Base-by-base conservation (phyloP, 192 early-diverging fungal species). In the Backusella psychrophila region DNA sequence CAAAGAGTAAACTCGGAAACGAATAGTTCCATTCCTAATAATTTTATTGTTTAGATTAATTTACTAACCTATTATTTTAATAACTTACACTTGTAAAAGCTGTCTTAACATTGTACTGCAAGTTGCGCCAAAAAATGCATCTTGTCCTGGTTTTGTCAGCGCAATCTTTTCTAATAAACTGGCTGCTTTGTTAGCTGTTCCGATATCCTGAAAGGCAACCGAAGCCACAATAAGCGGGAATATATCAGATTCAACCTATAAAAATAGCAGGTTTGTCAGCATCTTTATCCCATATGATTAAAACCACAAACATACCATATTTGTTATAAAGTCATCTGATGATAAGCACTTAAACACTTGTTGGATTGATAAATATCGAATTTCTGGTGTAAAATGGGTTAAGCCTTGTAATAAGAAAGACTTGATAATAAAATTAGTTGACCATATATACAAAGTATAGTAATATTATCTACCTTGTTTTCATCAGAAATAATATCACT, bases 1-100 rank as follows among this genome's bases (percentile, higher is more conserved):
- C 44, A 89, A 69, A 59, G 87, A 85, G 66, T 87, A 87, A 23
- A 87, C 85, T 21, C 87, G 81, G 78, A 87, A 89, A 52, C 80
- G 78, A 23, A 85, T 72, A 0, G 78, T 82, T 33, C 78, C 85
- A 26, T 76, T 63, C 11, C 84, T 83, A 59, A 33, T 70, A 69
- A 42, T 19, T 42, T 19, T 21, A 21, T 38, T 6, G 36, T 2
- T 21, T 69, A 36, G n/a, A 42, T 69, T n/a, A 1, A 41, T 23
- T 23, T 36, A 42, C 8, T 44, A 36, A 12, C 11, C 12, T 26
- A 41, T 39, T 8, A 56, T 21, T 33, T 4, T 52, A 31, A 38
- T 3, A 31, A 69, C 46, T 71, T 44, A 63, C 49, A 77, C 31
- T 31, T 44, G 6, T 23, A 63, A 21, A 7, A 69, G 21, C 15